Conservation (phyloP, 2,329 filamentous ascomycete genomes). For the Trichoderma asperellum region DNA sequence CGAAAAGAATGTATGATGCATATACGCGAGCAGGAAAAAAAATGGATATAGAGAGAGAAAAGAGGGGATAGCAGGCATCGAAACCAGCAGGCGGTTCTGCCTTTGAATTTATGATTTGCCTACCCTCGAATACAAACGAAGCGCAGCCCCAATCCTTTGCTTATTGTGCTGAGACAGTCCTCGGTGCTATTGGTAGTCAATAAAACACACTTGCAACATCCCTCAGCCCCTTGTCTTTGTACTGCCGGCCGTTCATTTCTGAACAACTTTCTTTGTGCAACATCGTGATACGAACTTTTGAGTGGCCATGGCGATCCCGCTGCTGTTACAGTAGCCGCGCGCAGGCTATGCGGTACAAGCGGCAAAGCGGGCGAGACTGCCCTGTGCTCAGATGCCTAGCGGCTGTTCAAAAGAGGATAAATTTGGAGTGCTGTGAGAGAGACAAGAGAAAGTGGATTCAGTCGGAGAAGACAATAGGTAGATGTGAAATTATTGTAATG, state of each 20-base stretch:
- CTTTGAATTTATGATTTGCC: slow-evolving; percentile 1
- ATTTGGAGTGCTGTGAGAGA: not conserved
- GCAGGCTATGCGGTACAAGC: not conserved
- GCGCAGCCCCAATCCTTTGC: not conserved
- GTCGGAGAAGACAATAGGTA: not conserved
- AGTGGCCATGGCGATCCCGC: slow-evolving; percentile 11
- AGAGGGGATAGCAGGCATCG: not conserved
- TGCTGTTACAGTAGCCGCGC: slow-evolving; percentile 28
- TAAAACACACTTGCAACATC: not conserved
- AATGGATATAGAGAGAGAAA: not conserved
- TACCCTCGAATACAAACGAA: not conserved
- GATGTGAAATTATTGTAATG: not conserved
- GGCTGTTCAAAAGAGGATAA: not conserved
- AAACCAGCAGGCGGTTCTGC: not conserved
- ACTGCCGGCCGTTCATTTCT: not conserved
- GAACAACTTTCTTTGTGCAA: not conserved
- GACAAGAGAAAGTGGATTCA: not conserved
- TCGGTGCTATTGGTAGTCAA: not conserved
- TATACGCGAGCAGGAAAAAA: not conserved
- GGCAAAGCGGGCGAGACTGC: not conserved
- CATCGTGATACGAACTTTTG: not conserved
- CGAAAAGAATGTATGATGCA: not conserved
- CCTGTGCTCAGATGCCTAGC: not conserved
- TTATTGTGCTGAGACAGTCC: not conserved
- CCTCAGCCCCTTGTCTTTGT: not conserved